Evolutionary conservation across 306 rosid species (phyloP), one percentile per base, ranked within the genome.

Genomic region (Mimosa pudica): DNA sequence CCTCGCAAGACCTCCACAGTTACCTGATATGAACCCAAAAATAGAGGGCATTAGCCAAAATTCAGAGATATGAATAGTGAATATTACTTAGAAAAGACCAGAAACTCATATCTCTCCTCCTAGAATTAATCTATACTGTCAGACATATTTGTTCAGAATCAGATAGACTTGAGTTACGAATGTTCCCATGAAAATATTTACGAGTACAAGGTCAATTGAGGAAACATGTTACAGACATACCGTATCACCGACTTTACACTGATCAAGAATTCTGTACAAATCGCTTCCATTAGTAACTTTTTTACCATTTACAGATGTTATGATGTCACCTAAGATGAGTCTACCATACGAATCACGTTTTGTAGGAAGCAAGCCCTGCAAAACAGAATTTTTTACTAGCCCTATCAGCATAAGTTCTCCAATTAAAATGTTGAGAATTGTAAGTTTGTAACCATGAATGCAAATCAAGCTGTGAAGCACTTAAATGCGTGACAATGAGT

Each of bases 221-320:
- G 42, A 79, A 60, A 71, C 57, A 49, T 17, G 61, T 58, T 46
- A 77, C 61, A 8, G 55, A 18, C 79, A 64, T 90, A 93, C 99
- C 98, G 88, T 87, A 1, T 96, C 99, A n/a, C 96, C 98, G 60
- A 96, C 98, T 84, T 93, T 85, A 75, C 96, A 96, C 82, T 96
- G 97, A 83, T 96, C 99, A 74, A 96, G 96, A 88, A 91, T 88
- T 93, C 99, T 90, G 87, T 96, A 96, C 89, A 93, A 86, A 79
- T 96, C 99, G 67, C 99, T 96, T 80, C 98, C 99, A 77, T 87
- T 91, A 14, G 92, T 42, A 67, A 96, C 91, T 87, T 91, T 96
- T 74, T 71, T 88, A 30, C 93, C 99, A 47, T 96, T 91, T 83
- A 96, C 94, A 61, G 99, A 93, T 52, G 94, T 93, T 79, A 96